These are phyloP conservation scores for Phytophthora colocasiae DNA, from an alignment of 352 stramenopile genomes.

Conservation along the genomic window DNA sequence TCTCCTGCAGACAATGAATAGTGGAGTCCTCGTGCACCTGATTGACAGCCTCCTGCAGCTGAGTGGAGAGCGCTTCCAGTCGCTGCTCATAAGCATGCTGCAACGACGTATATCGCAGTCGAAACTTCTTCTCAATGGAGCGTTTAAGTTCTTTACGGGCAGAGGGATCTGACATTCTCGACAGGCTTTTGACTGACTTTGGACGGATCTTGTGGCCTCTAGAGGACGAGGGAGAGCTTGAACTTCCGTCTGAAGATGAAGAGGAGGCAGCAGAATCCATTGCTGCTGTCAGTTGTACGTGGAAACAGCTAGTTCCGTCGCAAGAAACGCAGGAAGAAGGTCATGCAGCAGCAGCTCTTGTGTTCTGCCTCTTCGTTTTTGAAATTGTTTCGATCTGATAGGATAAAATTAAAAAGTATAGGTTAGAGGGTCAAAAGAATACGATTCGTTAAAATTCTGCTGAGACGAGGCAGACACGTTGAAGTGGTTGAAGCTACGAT, in stretches of 20 bases:
- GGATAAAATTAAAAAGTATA: slow-evolving; percentile 6
- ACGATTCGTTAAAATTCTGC: slow-evolving; percentile 20
- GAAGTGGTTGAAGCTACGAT: slow-evolving; percentile 18
- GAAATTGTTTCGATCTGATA: slow-evolving; percentile 18
- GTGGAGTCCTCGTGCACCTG: slow-evolving; percentile 69
- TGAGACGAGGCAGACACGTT: slow-evolving; percentile 24
- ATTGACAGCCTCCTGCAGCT: slow-evolving; percentile 57
- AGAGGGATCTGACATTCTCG: slow-evolving; percentile 15
- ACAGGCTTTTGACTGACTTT: slow-evolving; percentile 11
- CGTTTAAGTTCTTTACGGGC: slow-evolving; percentile 55
- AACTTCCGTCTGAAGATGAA: slow-evolving; percentile 16
- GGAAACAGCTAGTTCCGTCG: slow-evolving; percentile 3
- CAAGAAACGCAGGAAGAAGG: slow-evolving; percentile 13
- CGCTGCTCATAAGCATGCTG: slow-evolving; percentile 79
- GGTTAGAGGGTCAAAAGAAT: slow-evolving; percentile 5
- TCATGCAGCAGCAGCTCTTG: slow-evolving; percentile 21
- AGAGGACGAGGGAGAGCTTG: slow-evolving; percentile 14
- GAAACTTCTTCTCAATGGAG: slow-evolving; percentile 74
- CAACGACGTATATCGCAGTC: slow-evolving; percentile 68
- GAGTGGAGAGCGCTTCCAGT: slow-evolving; percentile 58
- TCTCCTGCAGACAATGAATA: slow-evolving; percentile 71
- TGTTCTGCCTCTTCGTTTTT: slow-evolving; percentile 7
- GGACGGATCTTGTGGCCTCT: slow-evolving; percentile 23
- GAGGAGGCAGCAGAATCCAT: slow-evolving; percentile 8
- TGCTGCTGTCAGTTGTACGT: neutral